phyloP scores from a whole-genome alignment of 768 basidiomycete species.

The Russula emetica region DNA sequence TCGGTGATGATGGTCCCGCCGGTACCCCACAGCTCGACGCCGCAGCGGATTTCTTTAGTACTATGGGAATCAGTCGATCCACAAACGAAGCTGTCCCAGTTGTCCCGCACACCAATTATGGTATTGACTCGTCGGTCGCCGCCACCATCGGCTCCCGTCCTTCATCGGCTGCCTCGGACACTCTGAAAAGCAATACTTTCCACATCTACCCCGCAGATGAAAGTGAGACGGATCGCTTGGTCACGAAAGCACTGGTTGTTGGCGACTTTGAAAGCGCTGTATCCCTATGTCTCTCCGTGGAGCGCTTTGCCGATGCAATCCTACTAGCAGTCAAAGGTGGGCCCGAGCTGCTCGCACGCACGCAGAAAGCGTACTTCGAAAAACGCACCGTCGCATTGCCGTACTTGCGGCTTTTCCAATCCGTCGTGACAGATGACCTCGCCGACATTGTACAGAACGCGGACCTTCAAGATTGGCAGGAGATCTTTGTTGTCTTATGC shows the following conservation, averaged over 20 bases:
- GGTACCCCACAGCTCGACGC: constrained; percentile 63
- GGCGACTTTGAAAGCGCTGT: constrained; percentile 96
- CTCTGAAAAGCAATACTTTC: constrained; percentile 76
- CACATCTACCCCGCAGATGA: constrained; percentile 86
- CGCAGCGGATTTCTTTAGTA: constrained; percentile 86
- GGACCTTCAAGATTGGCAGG: constrained; percentile 90
- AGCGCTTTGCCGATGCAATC: constrained; percentile 92
- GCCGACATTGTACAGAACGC: constrained; percentile 95
- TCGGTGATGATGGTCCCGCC: constrained; percentile 67
- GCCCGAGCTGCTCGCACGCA: constrained; percentile 75
- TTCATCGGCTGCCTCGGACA: constrained; percentile 73
- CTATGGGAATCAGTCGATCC: constrained; percentile 54
- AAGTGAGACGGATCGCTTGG: constrained; percentile 77
- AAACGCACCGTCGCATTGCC: constrained; percentile 68
- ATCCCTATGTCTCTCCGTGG: constrained; percentile 80
- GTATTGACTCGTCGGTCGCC: constrained; percentile 84
- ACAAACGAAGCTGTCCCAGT: constrained; percentile 42
- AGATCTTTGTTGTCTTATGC: constrained; percentile 94
- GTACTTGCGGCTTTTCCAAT: constrained; percentile 92
- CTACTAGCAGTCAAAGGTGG: constrained; percentile 90
- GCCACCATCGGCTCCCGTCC: constrained; percentile 92
- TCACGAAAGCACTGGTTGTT: constrained; percentile 90
- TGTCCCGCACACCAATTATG: constrained; percentile 77
- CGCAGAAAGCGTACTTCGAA: constrained; percentile 93
- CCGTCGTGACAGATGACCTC: constrained; percentile 88